phyloP scores from a whole-genome alignment of 805 yeast species.

The Naumovozyma dairenensis region DNA sequence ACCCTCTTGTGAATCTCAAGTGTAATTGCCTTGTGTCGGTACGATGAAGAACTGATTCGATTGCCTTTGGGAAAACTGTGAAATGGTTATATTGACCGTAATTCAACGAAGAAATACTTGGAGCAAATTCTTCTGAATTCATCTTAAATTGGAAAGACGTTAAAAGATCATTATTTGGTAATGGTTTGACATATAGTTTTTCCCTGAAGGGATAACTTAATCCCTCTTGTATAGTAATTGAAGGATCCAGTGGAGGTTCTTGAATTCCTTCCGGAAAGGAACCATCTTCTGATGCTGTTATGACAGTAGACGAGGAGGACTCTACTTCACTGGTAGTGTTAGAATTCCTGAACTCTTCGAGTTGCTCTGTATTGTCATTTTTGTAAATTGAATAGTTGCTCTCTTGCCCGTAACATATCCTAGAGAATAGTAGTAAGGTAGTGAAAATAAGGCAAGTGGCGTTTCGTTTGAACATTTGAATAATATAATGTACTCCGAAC shows the following conservation, averaged over 20 bases:
- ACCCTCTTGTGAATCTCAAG: conserved; percentile 82
- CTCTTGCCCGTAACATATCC: too few relatives aligned
- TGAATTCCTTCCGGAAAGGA: not conserved
- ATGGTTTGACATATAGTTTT: conserved; percentile 50
- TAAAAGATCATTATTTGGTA: conserved; percentile 61
- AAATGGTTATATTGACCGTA: conserved; percentile 37
- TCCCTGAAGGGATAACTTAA: conserved; percentile 47
- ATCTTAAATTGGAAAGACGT: conserved; percentile 63
- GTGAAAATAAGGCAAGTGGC: too few relatives aligned
- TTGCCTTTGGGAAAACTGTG: conserved; percentile 65
- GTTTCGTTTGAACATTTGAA: too few relatives aligned
- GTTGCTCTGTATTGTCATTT: too few relatives aligned
- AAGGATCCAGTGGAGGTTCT: too few relatives aligned
- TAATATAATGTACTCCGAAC: too few relatives aligned
- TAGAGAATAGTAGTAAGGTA: too few relatives aligned
- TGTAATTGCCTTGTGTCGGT: conserved; percentile 69
- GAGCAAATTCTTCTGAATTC: conserved; percentile 38
- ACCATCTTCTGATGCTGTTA: too few relatives aligned
- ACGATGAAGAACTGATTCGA: conserved; percentile 64
- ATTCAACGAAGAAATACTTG: conserved; percentile 17
- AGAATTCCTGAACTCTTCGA: too few relatives aligned
- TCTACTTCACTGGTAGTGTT: too few relatives aligned
- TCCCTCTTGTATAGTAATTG: conserved; percentile 4
- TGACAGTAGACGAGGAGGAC: too few relatives aligned
- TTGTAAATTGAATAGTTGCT: too few relatives aligned